Conservation (phyloP, 805 yeast genomes). For the Kodamaea sagamina region DNA sequence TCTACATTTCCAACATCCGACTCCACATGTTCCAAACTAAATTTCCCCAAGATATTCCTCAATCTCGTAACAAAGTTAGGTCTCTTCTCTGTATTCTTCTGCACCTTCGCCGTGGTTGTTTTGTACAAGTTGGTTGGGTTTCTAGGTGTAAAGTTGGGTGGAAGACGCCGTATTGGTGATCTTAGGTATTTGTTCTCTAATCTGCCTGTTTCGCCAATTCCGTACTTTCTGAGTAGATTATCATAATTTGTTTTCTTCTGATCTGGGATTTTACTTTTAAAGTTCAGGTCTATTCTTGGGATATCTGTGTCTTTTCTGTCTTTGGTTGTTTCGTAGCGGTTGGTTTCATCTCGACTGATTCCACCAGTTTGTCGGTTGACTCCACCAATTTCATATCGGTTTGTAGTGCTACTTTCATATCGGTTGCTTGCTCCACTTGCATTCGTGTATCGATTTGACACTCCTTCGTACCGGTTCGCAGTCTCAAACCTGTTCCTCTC, state of each 20-base stretch:
- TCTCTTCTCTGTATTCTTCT: conserved; percentile 6
- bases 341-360: too few species aligned
- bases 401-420: too few species aligned
- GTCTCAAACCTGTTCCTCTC: background rate
- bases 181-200: conserved; percentile 10
- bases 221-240: conserved; percentile 4
- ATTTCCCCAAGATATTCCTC: conserved; percentile 16
- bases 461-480: too few species aligned
- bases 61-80: conserved; percentile 15
- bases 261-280: background rate
- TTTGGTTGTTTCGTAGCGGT: too few species aligned
- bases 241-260: conserved; percentile 6
- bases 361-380: too few species aligned
- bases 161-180: conserved; percentile 11
- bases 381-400: too few species aligned
- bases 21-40: conserved; percentile 17
- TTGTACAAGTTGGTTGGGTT: conserved; percentile 5
- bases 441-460: too few species aligned
- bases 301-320: too few species aligned
- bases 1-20: conserved; percentile 18
- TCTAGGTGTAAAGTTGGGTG: background rate
- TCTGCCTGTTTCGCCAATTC: background rate
- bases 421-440: too few species aligned
- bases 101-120: background rate
- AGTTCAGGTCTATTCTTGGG: too few species aligned